A percentile compares a stretch with the other conserved stretches of the same genome.
Conservation (phyloP, 1,284 basidiomycete species). For the Veloporphyrellus conicus region DNA sequence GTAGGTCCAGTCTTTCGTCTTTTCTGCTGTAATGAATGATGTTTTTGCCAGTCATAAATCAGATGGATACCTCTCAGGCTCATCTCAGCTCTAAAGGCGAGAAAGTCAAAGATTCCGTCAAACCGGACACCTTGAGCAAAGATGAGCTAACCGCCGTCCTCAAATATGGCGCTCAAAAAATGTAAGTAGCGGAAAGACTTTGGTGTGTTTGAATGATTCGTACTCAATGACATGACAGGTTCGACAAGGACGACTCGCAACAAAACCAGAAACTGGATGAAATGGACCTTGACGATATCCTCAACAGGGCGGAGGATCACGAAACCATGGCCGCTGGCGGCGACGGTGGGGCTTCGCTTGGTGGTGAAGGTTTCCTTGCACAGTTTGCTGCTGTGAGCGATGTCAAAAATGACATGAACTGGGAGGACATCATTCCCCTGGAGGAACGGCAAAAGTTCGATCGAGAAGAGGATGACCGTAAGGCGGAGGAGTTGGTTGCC, state of each 20-base stretch:
- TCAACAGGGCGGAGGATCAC: slow-evolving; percentile 95
- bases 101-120: slow-evolving; percentile 64
- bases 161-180: slow-evolving; percentile 98
- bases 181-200: slow-evolving; percentile 49
- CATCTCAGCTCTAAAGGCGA: slow-evolving; percentile 82
- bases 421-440: slow-evolving; percentile 98
- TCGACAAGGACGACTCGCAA: slow-evolving; percentile 91
- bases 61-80: slow-evolving; percentile 98
- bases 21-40: slow-evolving; percentile 4
- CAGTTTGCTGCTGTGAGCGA: slow-evolving; percentile 96
- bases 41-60: slow-evolving; percentile 83
- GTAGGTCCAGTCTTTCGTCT: slow-evolving; percentile 49
- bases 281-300: slow-evolving; percentile 98
- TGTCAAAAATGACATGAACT: slow-evolving; percentile 95
- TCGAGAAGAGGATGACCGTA: slow-evolving; percentile 73
- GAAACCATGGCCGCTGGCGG: slow-evolving; percentile 83
- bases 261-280: slow-evolving; percentile 97
- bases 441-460: slow-evolving; percentile 88
- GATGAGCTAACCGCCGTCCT: slow-evolving; percentile 98
- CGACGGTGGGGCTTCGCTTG: slow-evolving; percentile 81
- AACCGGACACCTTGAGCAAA: slow-evolving; percentile 89
- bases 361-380: slow-evolving; percentile 94
- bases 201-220: slow-evolving; percentile 11
- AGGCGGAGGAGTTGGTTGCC: slow-evolving; percentile 61
- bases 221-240: slow-evolving; percentile 47